A percentile compares a stretch with the other conserved stretches of the same genome.
phyloP scores from a whole-genome alignment of 2,329 filamentous ascomycete species.

The Sporothrix phasma region DNA sequence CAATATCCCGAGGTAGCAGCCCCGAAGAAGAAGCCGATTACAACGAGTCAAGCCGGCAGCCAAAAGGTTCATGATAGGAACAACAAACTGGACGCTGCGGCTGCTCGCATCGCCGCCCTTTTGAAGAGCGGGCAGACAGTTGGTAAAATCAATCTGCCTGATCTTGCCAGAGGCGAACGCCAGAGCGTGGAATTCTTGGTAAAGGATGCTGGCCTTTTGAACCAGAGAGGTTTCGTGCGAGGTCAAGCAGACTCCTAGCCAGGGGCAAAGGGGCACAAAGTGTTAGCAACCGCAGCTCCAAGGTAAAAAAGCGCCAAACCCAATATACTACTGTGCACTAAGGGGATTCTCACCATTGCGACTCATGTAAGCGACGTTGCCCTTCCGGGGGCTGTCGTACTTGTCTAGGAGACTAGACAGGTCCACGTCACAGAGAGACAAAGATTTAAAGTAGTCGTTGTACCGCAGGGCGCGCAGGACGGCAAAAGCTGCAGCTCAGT shows the following conservation, averaged over 20 bases:
- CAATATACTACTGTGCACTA: neutral
- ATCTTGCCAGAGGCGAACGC: slow-evolving; percentile 47
- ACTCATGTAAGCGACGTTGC: slow-evolving; percentile 42
- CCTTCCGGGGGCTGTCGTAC: slow-evolving; percentile 36
- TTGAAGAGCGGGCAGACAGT: slow-evolving; percentile 24
- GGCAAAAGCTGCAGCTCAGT: slow-evolving; percentile 44
- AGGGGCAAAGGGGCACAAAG: neutral
- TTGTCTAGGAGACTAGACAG: slow-evolving; percentile 33
- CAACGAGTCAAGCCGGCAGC: slow-evolving; percentile 36
- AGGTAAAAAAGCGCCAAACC: neutral
- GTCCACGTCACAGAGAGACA: slow-evolving; percentile 46
- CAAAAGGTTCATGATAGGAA: slow-evolving; percentile 38
- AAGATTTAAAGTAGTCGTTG: slow-evolving; percentile 49
- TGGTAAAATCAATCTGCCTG: slow-evolving; percentile 43
- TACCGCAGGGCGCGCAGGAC: slow-evolving; percentile 47
- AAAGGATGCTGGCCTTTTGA: slow-evolving; percentile 40
- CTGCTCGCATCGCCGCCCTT: neutral
- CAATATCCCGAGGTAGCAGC: slow-evolving; percentile 37
- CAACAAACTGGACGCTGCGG: slow-evolving; percentile 24
- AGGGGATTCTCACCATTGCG: slow-evolving; percentile 37
- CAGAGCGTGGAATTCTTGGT: slow-evolving; percentile 47
- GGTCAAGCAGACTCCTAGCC: slow-evolving; percentile 36
- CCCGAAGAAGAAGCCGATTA: slow-evolving; percentile 41
- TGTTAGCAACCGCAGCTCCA: slow-evolving; percentile 17
- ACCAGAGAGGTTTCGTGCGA: slow-evolving; percentile 40